phyloP scores from a whole-genome alignment of 2,329 filamentous ascomycete genomes.

The Claviceps sorghi region DNA sequence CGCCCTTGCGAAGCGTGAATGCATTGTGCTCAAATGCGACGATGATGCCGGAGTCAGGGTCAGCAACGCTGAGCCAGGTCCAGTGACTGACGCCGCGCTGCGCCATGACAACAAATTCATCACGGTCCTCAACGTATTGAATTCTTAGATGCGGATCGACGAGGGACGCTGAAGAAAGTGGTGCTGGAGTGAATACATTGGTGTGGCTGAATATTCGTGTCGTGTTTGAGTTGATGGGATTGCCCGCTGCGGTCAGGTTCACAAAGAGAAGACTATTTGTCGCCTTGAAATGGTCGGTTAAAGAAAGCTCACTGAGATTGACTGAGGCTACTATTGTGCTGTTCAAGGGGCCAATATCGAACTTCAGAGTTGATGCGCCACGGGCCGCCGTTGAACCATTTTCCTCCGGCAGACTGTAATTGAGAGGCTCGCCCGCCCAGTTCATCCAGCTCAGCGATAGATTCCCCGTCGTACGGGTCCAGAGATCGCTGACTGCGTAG shows the following conservation, averaged over 20 bases:
- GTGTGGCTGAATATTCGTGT: slow-evolving; percentile 1
- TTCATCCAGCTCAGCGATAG: slow-evolving; percentile 3
- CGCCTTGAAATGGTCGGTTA: neutral
- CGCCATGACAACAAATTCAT: neutral
- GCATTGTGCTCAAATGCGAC: slow-evolving; percentile 4
- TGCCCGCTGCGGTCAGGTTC: slow-evolving; percentile 2
- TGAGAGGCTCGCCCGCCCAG: slow-evolving; percentile 2
- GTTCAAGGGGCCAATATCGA: slow-evolving; percentile 4
- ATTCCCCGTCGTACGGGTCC: neutral
- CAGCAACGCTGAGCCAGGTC: slow-evolving; percentile 4
- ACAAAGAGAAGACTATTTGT: slow-evolving; percentile 1
- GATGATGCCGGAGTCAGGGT: slow-evolving; percentile 1
- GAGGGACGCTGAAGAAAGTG: neutral
- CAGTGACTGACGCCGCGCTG: slow-evolving; percentile 1
- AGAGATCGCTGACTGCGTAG: slow-evolving; percentile 14
- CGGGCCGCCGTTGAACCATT: neutral
- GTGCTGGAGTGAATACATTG: slow-evolving; percentile 2
- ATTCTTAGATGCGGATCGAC: slow-evolving; percentile 1
- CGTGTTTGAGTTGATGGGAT: slow-evolving; percentile 1
- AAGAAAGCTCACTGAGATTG: neutral
- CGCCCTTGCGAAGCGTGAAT: slow-evolving; percentile 1
- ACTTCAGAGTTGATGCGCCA: neutral
- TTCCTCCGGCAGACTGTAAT: neutral
- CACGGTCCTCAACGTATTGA: neutral
- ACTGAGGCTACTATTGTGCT: slow-evolving; percentile 4